Percentiles rank a stretch among this genome's conserved stretches.
These are phyloP conservation scores for Saccharomyces hybrid DNA, from an alignment of 1,139 yeast genomes.

Conservation along the genomic window DNA sequence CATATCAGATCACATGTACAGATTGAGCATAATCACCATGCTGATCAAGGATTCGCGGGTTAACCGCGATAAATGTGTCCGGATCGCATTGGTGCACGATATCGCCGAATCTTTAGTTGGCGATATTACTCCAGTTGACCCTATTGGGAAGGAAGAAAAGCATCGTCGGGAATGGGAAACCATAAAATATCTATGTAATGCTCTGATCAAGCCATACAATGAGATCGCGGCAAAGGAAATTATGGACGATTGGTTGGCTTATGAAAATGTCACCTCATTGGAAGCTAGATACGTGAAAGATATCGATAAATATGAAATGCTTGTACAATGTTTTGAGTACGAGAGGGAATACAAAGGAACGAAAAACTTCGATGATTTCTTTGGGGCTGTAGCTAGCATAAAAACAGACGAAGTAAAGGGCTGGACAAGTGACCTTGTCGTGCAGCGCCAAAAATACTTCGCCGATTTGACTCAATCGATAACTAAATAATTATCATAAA, in stretches of 20 bases:
- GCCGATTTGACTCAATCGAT: neutral
- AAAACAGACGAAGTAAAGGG: slow-evolving; percentile 64
- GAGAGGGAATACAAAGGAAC: slow-evolving; percentile 55
- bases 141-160: slow-evolving; percentile 61
- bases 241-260: slow-evolving; percentile 75
- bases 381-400: slow-evolving; percentile 53
- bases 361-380: slow-evolving; percentile 61
- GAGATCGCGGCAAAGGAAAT: slow-evolving; percentile 57
- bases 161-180: slow-evolving; percentile 76
- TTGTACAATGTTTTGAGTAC: slow-evolving; percentile 85
- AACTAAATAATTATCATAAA: neutral
- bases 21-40: slow-evolving; percentile 85
- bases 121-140: slow-evolving; percentile 85
- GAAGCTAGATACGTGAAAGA: slow-evolving; percentile 93
- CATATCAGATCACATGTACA: slow-evolving; percentile 92
- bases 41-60: slow-evolving; percentile 47
- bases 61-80: slow-evolving; percentile 55
- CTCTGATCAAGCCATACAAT: slow-evolving; percentile 57
- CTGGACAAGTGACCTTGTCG: slow-evolving; percentile 62
- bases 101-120: slow-evolving; percentile 93
- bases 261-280: slow-evolving; percentile 70
- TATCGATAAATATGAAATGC: slow-evolving; percentile 87
- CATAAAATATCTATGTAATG: slow-evolving; percentile 54
- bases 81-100: slow-evolving; percentile 86
- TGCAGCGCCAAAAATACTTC: slow-evolving; percentile 43